Evolutionary conservation across 2,329 filamentous ascomycete genomes (phyloP), one percentile per base, ranked within the genome.

Genomic region (Aquanectria penicillioides): DNA sequence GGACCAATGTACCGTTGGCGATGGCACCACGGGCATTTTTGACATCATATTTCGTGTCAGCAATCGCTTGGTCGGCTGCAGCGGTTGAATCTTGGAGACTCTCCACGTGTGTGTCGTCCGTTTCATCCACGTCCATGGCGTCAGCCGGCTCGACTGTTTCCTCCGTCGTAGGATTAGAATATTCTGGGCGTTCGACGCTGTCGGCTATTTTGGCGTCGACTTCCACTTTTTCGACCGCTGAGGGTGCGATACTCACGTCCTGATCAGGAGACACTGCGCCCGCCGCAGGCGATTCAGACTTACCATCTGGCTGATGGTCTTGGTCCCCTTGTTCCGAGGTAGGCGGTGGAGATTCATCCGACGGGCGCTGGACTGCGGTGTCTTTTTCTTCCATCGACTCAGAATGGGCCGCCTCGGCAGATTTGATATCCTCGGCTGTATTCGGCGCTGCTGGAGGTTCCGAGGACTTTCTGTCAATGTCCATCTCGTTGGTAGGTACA

Each of bases 111-210:
- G 12, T n/a, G 25, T 46, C 57, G 18, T 38, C 36, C 13, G 34
- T 25, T 44, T 61, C 51, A 36, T 70, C 64, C 31, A 70, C 25
- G 5, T 70, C 68, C 68, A 70, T 69, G 36, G 56, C 56, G n/a
- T 69, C 61, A 43, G 34, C 23, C 10, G 38, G 25, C 12, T 23
- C 26, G 8, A 11, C n/a, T 6, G 47, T 17, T 49, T 49, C 48
- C 25, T 61, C 47, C 7, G 23, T 28, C n/a, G 40, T 17, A 31
- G 48, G 23, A 12, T 28, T 20, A 46, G 25, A 28, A 33, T 61
- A 36, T n/a, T 51, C 23, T 33, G 15, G 31, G 12, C 15, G 29
- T n/a, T 58, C 31, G 10, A 17, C 36, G 20, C 20, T 28, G 15
- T 20, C 48, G 31, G 22, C 13, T 34, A 61, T 38, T 43, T 43